Conservation (phyloP, 257 asterid species). For the Plantago elongata region DNA sequence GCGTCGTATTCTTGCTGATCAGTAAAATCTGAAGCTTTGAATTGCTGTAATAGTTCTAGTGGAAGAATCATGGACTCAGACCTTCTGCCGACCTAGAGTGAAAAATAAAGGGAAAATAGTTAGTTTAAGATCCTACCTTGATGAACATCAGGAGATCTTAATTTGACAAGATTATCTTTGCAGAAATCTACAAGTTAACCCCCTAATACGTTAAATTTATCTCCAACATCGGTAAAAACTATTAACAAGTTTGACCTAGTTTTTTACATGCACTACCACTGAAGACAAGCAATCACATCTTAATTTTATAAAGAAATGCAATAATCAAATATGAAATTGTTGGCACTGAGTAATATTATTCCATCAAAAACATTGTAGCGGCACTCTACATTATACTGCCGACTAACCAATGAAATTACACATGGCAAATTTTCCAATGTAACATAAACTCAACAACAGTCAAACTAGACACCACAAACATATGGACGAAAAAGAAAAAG, state of each 20-base stretch:
- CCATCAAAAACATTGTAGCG: too few relatives aligned
- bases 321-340: conserved; percentile 17
- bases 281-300: conserved; percentile 1
- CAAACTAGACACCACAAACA: too few relatives aligned
- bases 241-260: conserved; percentile 16
- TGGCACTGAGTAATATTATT: conserved; percentile 8
- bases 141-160: conserved; percentile 3
- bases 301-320: conserved; percentile 14
- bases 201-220: not conserved
- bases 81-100: conserved; percentile 71
- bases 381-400: not conserved
- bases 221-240: not conserved
- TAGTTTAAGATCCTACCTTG: conserved; percentile 3
- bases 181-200: not conserved
- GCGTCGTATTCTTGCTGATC: conserved; percentile 71
- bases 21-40: conserved; percentile 89
- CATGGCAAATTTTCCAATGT: not conserved
- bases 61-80: conserved; percentile 81
- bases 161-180: conserved; percentile 10
- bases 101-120: conserved; percentile 4
- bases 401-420: conserved; percentile 7
- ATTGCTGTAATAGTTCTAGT: conserved; percentile 92
- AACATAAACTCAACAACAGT: not conserved
- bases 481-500: too few relatives aligned
- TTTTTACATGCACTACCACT: conserved; percentile 4